A percentile compares a stretch with the other conserved stretches of the same genome.
phyloP scores from a whole-genome alignment of 108 stramenopile species.

The Stephanodiscus minutulus region DNA sequence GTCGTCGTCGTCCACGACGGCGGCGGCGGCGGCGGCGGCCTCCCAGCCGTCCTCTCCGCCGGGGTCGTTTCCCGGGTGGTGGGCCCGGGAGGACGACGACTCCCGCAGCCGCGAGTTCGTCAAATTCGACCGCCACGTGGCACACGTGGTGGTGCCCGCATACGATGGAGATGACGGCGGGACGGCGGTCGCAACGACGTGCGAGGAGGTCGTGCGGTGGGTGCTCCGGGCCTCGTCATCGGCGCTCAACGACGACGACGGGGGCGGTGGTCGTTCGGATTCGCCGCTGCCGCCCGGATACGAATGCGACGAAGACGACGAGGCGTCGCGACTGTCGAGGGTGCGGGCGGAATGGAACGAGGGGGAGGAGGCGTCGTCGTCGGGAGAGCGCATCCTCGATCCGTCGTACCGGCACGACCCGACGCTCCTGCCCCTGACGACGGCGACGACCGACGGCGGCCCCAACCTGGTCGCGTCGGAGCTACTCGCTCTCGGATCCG shows the following conservation, averaged over 20 bases:
- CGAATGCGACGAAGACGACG: neutral
- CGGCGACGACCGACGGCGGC: neutral
- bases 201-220: slow-evolving; percentile 35
- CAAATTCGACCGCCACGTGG: no score
- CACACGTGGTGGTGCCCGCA: no score
- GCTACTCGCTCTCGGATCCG: slow-evolving; percentile 67
- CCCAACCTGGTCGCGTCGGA: slow-evolving; percentile 51
- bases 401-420: slow-evolving; percentile 51
- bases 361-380: slow-evolving; percentile 25
- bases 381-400: slow-evolving; percentile 16
- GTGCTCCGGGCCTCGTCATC: slow-evolving; percentile 12
- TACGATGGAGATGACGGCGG: neutral
- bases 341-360: slow-evolving; percentile 31
- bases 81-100: no score
- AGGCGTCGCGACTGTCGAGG: slow-evolving; percentile 4
- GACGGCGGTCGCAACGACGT: neutral
- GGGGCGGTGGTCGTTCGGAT: neutral
- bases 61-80: no score
- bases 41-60: no score
- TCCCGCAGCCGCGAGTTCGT: no score
- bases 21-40: no score
- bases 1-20: no score
- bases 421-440: slow-evolving; percentile 14
- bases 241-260: neutral
- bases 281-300: neutral